Evolutionary conservation across 164 flowering plant genomes (phyloP).

Genomic region (Stephania japonica): DNA sequence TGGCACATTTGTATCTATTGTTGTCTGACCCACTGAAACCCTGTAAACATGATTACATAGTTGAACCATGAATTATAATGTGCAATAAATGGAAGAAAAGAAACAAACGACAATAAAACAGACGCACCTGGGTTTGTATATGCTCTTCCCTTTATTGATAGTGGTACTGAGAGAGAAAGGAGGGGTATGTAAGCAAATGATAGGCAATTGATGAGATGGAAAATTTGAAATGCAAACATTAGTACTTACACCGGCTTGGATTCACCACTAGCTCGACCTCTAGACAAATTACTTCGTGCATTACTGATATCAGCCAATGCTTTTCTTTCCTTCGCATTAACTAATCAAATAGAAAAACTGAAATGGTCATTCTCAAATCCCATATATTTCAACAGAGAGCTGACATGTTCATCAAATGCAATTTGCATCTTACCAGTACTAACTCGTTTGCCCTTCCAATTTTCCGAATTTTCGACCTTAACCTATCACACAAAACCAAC

Average conservation of each 20-base stretch:
- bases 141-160: neutral
- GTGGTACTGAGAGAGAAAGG: conserved; percentile 3
- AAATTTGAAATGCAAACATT: neutral
- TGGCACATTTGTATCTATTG: conserved; percentile 7
- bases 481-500: conserved; percentile 22
- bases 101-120: neutral
- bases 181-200: neutral
- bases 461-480: conserved; percentile 22
- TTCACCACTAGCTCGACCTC: conserved; percentile 19
- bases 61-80: neutral
- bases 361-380: neutral
- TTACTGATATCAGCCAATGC: conserved; percentile 66
- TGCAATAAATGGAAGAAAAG: neutral
- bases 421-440: conserved; percentile 31
- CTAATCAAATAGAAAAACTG: conserved; percentile 16
- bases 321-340: conserved; percentile 35
- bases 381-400: neutral
- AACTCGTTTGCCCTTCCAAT: conserved; percentile 22
- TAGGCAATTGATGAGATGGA: neutral
- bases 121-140: conserved; percentile 6
- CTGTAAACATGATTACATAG: conserved; percentile 14
- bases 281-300: conserved; percentile 18
- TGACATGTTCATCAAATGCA: neutral
- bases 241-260: conserved; percentile 37
- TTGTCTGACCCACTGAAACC: conserved; percentile 18